Conservation (phyloP, 306 rosid genomes). For the Comarum palustre region DNA sequence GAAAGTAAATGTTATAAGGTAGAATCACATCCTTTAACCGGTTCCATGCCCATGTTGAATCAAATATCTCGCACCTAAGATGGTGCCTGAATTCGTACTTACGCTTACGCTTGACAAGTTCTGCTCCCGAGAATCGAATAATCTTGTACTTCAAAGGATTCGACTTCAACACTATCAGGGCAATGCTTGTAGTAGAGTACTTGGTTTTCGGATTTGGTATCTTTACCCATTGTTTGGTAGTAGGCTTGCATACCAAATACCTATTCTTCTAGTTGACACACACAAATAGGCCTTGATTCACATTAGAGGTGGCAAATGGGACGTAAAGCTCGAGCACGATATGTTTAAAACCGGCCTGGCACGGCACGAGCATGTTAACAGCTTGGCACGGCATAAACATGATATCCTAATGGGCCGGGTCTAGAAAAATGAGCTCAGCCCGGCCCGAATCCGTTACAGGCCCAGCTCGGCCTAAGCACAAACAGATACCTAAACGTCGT, state of each 20-base stretch:
- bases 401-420: too few species aligned
- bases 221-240: neutral
- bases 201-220: neutral
- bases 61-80: neutral
- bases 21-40: neutral
- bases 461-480: too few species aligned
- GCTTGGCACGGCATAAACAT: too few species aligned
- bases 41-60: neutral
- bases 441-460: too few species aligned
- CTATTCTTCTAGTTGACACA: neutral
- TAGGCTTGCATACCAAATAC: neutral
- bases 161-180: neutral
- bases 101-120: neutral
- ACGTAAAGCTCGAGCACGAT: too few species aligned
- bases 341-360: too few species aligned
- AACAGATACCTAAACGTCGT: too few species aligned
- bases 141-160: neutral
- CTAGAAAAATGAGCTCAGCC: too few species aligned
- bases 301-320: too few species aligned
- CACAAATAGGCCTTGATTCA: neutral
- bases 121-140: neutral
- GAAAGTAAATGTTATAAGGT: neutral
- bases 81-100: neutral
- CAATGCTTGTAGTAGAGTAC: neutral
- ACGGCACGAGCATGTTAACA: too few species aligned